phyloP scores from a whole-genome alignment of 2,329 filamentous ascomycete species.

The Arthrinium puccinioides region DNA sequence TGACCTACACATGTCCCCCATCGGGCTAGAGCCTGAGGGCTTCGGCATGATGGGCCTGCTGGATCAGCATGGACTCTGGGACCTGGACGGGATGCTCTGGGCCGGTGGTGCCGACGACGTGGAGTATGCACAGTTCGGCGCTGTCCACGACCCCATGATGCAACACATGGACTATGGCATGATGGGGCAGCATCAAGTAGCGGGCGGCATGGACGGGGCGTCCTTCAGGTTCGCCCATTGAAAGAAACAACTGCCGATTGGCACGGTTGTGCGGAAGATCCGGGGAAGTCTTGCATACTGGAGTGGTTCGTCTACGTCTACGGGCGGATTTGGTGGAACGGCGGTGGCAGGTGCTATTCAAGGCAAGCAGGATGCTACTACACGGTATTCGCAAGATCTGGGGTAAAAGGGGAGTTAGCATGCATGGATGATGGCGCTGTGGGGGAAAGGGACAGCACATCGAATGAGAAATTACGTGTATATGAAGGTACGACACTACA shows the following conservation, averaged over 20 bases:
- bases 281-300: background rate
- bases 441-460: background rate
- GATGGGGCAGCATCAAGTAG: conserved; percentile 18
- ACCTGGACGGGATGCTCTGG: conserved; percentile 51
- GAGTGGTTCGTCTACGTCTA: background rate
- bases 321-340: background rate
- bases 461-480: conserved; percentile 2
- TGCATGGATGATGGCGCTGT: background rate
- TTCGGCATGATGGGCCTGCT: conserved; percentile 45
- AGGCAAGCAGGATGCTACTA: no score
- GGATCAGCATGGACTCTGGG: conserved; percentile 48
- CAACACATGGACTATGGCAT: conserved; percentile 15
- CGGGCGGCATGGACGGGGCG: conserved; percentile 28
- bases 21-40: conserved; percentile 42
- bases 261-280: background rate
- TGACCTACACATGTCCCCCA: conserved; percentile 43
- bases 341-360: no score
- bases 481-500: background rate
- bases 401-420: background rate
- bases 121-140: conserved; percentile 23
- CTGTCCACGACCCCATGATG: conserved; percentile 22
- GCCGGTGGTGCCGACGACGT: conserved; percentile 30
- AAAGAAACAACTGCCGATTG: conserved; percentile 6
- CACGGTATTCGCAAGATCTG: background rate
- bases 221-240: conserved; percentile 35